Conservation (phyloP, 768 basidiomycete species). For the Steccherinum ochraceum region DNA sequence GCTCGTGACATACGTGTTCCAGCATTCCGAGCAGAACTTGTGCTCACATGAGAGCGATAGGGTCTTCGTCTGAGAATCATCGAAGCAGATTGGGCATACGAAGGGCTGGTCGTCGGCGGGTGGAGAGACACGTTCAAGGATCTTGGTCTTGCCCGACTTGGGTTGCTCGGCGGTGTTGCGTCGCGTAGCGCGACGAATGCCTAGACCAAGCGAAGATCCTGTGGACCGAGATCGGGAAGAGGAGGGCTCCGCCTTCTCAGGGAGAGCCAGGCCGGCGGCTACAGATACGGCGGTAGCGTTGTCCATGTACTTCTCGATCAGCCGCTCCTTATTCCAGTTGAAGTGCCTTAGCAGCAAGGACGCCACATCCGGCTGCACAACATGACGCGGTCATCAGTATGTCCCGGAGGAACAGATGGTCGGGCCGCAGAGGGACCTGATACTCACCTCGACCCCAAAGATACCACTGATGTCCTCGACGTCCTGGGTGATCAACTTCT, state of each 20-base stretch:
- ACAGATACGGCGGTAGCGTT: slow-evolving; percentile 66
- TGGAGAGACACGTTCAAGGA: slow-evolving; percentile 17
- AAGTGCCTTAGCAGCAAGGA: slow-evolving; percentile 74
- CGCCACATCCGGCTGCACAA: slow-evolving; percentile 55
- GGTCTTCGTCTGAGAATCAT: slow-evolving; percentile 57
- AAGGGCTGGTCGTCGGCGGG: slow-evolving; percentile 43
- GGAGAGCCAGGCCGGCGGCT: slow-evolving; percentile 64
- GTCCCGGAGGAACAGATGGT: not conserved
- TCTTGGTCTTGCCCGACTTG: slow-evolving; percentile 22
- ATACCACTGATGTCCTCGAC: slow-evolving; percentile 85
- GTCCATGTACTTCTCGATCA: slow-evolving; percentile 98
- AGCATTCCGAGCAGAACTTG: slow-evolving; percentile 77
- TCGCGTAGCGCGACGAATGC: slow-evolving; percentile 16
- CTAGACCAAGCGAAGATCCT: slow-evolving; percentile 9
- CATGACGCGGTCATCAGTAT: slow-evolving; percentile 1
- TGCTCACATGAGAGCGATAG: slow-evolving; percentile 79
- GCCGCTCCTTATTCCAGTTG: slow-evolving; percentile 93
- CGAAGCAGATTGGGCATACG: slow-evolving; percentile 92
- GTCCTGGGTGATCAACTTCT: slow-evolving; percentile 71
- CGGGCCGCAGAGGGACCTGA: too few relatives aligned
- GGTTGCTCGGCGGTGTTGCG: slow-evolving; percentile 21
- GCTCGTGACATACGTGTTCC: slow-evolving; percentile 70
- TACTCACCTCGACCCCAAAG: slow-evolving; percentile 82
- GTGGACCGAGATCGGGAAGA: slow-evolving; percentile 29
- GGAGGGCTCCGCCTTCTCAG: slow-evolving; percentile 20